These are phyloP conservation scores for Alternaria postmessia DNA, from an alignment of 2,329 filamentous ascomycete species.

Conservation along the genomic window DNA sequence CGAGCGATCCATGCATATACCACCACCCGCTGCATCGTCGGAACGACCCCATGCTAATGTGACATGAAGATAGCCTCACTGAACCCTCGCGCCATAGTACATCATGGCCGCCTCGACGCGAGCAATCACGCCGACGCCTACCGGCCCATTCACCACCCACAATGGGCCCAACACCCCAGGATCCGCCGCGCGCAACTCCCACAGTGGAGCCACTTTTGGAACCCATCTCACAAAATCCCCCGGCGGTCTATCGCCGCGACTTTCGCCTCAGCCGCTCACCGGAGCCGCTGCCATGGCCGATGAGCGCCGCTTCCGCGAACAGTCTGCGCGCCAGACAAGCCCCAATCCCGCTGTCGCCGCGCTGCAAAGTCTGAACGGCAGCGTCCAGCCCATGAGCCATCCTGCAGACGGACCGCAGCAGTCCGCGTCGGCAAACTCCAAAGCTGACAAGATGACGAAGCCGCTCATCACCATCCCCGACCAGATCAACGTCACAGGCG, in stretches of 20 bases:
- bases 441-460: constrained; percentile 58
- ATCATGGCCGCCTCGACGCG: constrained; percentile 56
- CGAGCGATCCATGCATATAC: constrained; percentile 4
- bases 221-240: constrained; percentile 54
- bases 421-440: constrained; percentile 58
- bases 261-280: constrained; percentile 55
- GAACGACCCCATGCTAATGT: constrained; percentile 18
- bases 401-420: constrained; percentile 54
- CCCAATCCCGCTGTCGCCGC: constrained; percentile 58
- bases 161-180: constrained; percentile 53
- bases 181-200: constrained; percentile 37
- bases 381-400: constrained; percentile 41
- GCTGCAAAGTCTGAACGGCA: constrained; percentile 55
- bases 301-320: constrained; percentile 54
- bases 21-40: background rate
- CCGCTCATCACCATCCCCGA: constrained; percentile 60
- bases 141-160: constrained; percentile 51
- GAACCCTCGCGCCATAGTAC: constrained; percentile 6
- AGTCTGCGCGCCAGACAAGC: constrained; percentile 56
- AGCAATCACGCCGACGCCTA: constrained; percentile 54
- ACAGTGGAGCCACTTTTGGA: constrained; percentile 44
- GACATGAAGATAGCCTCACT: constrained; percentile 13
- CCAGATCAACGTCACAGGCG: constrained; percentile 46
- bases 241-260: constrained; percentile 51
- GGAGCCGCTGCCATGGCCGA: constrained; percentile 60